Conservation (phyloP, 1,139 yeast species). For the Scheffersomyces cryptocercus region DNA sequence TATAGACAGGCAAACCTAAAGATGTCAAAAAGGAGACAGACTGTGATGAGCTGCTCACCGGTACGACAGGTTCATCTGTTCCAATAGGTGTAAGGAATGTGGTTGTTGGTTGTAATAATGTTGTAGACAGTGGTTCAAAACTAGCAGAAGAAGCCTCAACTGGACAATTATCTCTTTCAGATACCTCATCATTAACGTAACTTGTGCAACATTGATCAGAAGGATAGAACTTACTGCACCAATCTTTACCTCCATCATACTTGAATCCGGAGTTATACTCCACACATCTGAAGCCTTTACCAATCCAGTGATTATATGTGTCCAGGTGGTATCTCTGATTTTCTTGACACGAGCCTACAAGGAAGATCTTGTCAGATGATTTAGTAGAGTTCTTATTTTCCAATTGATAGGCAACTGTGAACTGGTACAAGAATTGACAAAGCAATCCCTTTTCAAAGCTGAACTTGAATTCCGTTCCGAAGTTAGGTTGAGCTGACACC, state of each 20-base stretch:
- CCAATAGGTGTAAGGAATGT: no score
- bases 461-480: constrained; percentile 21
- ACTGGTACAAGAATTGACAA: constrained; percentile 21
- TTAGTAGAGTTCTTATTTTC: constrained; percentile 11
- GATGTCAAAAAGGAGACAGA: no score
- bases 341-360: constrained; percentile 20
- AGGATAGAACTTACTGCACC: constrained; percentile 21
- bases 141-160: constrained; percentile 1
- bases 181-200: constrained; percentile 15
- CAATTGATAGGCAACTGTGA: constrained; percentile 20
- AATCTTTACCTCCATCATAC: constrained; percentile 21
- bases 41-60: no score
- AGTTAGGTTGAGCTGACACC: constrained; percentile 17
- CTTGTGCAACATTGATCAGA: constrained; percentile 15
- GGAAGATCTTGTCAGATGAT: constrained; percentile 19
- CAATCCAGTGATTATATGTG: constrained; percentile 11
- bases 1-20: no score
- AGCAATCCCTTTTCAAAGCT: constrained; percentile 17
- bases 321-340: constrained; percentile 16
- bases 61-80: no score
- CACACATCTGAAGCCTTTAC: constrained; percentile 20
- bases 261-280: constrained; percentile 22
- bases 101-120: no score
- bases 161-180: constrained; percentile 17
- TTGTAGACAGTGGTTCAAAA: no score